Conservation (phyloP, 805 yeast genomes). For the Candida endomychidarum region DNA sequence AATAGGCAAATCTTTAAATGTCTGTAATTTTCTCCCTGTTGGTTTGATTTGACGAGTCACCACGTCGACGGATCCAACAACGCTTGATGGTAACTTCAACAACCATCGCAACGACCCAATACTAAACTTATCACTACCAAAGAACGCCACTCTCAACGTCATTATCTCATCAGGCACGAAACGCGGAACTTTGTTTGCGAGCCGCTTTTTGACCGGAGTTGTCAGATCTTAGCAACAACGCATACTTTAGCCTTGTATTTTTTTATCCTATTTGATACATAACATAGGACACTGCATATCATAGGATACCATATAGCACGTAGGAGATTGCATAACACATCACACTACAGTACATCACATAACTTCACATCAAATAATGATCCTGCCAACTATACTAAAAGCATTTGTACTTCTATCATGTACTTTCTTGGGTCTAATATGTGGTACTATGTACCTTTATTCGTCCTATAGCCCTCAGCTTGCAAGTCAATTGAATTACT, state of each 20-base stretch:
- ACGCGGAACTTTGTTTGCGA: not conserved
- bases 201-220: not conserved
- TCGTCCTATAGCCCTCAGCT: slow-evolving; percentile 80
- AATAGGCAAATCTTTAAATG: slow-evolving; percentile 53
- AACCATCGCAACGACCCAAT: slow-evolving; percentile 44
- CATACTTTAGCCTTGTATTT: too few species aligned
- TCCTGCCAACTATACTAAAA: slow-evolving; percentile 22
- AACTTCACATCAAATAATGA: slow-evolving; percentile 9
- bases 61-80: slow-evolving; percentile 46
- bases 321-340: too few species aligned
- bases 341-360: not conserved
- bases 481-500: slow-evolving; percentile 54
- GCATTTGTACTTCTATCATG: slow-evolving; percentile 28
- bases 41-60: slow-evolving; percentile 64
- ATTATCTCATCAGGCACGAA: not conserved
- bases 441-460: slow-evolving; percentile 76
- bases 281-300: too few species aligned
- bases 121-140: slow-evolving; percentile 78
- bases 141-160: slow-evolving; percentile 46
- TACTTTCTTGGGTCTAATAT: slow-evolving; percentile 49
- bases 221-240: too few species aligned
- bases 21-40: slow-evolving; percentile 54
- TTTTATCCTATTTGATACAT: too few species aligned
- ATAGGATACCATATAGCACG: too few species aligned
- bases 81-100: not conserved